Evolutionary conservation across 164 flowering plant genomes (phyloP).

Genomic region (Vitis labrusca): DNA sequence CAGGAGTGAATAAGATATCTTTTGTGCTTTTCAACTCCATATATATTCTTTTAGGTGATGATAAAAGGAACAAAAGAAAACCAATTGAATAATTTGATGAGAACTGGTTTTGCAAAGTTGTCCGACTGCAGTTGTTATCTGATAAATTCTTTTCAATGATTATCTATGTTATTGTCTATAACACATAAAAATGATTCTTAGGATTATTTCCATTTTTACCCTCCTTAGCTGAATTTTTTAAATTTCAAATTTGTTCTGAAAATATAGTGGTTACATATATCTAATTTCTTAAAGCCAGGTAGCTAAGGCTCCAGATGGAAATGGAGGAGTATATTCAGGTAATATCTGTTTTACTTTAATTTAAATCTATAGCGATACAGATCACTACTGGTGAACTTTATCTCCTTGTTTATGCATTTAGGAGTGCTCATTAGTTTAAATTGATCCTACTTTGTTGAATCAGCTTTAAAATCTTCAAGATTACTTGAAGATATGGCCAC

Average conservation of each 20-base stretch:
- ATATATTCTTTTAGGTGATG: too few species aligned
- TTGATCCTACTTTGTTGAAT: conserved; percentile 10
- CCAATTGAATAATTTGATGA: too few species aligned
- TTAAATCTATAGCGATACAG: not conserved
- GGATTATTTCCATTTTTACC: too few species aligned
- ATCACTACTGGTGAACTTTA: not conserved
- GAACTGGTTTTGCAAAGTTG: too few species aligned
- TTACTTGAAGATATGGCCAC: conserved; percentile 90
- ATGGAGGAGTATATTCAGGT: conserved; percentile 99
- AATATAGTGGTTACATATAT: conserved; percentile 2
- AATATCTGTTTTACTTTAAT: not conserved
- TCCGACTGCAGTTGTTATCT: too few species aligned
- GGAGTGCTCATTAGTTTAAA: not conserved
- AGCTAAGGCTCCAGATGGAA: conserved; percentile 97
- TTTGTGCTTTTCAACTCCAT: too few species aligned
- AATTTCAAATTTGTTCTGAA: not conserved
- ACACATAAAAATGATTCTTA: too few species aligned
- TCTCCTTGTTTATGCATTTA: not conserved
- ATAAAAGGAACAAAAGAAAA: too few species aligned
- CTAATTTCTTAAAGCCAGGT: conserved; percentile 56
- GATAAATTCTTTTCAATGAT: too few species aligned
- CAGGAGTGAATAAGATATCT: too few species aligned
- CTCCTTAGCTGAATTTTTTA: too few species aligned
- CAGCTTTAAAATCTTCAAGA: conserved; percentile 82
- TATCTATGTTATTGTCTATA: too few species aligned